Evolutionary conservation across 306 rosid species (phyloP).

Genomic region (Dicorynia guianensis): DNA sequence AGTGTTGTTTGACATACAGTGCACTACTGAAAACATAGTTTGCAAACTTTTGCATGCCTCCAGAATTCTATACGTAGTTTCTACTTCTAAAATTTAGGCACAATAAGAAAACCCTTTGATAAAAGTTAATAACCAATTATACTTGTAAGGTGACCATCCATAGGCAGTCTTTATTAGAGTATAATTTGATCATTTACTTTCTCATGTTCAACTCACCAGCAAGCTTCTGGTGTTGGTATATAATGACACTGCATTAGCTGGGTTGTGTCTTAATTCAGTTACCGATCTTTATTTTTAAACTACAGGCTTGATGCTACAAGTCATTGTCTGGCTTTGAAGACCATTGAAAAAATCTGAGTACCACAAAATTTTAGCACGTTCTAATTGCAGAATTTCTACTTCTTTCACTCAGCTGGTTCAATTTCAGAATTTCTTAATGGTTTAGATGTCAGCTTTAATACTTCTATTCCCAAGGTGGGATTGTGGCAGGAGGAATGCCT

Average conservation of each 20-base stretch:
- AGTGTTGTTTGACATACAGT: too few relatives aligned
- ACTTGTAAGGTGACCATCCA: too few relatives aligned
- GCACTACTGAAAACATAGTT: neutral
- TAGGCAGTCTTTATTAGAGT: too few relatives aligned
- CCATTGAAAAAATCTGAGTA: neutral
- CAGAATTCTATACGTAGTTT: neutral
- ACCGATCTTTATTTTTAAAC: slow-evolving; percentile 15
- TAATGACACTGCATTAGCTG: neutral
- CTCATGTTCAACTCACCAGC: neutral
- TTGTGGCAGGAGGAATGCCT: slow-evolving; percentile 9
- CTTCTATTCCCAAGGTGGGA: neutral
- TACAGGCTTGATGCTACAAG: slow-evolving; percentile 9
- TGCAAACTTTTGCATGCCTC: neutral
- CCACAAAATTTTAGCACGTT: slow-evolving; percentile 9
- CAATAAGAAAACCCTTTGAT: too few relatives aligned
- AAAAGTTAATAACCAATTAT: too few relatives aligned
- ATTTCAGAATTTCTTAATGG: slow-evolving; percentile 7
- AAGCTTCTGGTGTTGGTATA: neutral
- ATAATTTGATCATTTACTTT: too few relatives aligned
- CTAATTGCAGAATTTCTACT: slow-evolving; percentile 10
- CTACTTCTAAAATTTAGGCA: too few relatives aligned
- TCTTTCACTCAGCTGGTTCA: slow-evolving; percentile 25
- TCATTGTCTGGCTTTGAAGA: neutral
- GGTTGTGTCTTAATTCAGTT: slow-evolving; percentile 3
- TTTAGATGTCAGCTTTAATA: slow-evolving; percentile 10